Percentiles rank a stretch among this genome's conserved stretches.
These are phyloP conservation scores for Pseudovirgaria hyperparasitica DNA, from an alignment of 2,329 filamentous ascomycete species.

Conservation along the genomic window DNA sequence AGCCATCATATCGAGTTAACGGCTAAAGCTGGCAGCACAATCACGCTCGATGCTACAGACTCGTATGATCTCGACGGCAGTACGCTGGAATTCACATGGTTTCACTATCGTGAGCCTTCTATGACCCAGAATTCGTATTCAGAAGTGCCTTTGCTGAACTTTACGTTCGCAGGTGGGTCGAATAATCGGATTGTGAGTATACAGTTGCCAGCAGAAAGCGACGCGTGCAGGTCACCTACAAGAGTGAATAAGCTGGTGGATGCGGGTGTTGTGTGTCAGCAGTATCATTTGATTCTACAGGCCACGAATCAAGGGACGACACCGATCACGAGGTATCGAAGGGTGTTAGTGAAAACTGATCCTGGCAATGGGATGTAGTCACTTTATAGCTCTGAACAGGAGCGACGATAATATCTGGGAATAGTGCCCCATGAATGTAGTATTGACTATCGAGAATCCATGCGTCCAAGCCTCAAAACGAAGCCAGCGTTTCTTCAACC, in stretches of 20 bases:
- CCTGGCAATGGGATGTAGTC: too few relatives aligned
- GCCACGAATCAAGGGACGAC: slow-evolving; percentile 33
- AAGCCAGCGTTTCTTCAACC: too few relatives aligned
- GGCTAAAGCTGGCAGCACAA: slow-evolving; percentile 4
- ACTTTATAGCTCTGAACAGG: too few relatives aligned
- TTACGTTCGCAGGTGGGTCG: slow-evolving; percentile 3
- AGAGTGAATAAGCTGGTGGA: too few relatives aligned
- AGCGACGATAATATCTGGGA: too few relatives aligned
- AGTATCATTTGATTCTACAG: slow-evolving; percentile 38
- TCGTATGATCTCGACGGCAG: slow-evolving; percentile 11
- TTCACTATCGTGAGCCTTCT: slow-evolving; percentile 11
- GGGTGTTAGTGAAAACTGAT: slow-evolving; percentile 33
- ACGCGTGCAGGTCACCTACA: too few relatives aligned
- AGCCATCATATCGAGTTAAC: slow-evolving; percentile 3
- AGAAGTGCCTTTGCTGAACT: slow-evolving; percentile 5
- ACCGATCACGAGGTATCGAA: slow-evolving; percentile 34
- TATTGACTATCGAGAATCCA: too few relatives aligned
- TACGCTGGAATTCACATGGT: slow-evolving; percentile 9
- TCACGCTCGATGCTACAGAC: slow-evolving; percentile 7
- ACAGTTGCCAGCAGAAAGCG: too few relatives aligned
- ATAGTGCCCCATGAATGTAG: too few relatives aligned
- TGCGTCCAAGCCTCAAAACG: too few relatives aligned
- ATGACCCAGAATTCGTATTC: slow-evolving; percentile 28
- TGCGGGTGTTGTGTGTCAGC: slow-evolving; percentile 28
- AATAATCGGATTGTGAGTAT: not conserved